Evolutionary conservation across 129 eudicot species (phyloP), one percentile per base, ranked within the genome.

Genomic region (Arctium lappa): DNA sequence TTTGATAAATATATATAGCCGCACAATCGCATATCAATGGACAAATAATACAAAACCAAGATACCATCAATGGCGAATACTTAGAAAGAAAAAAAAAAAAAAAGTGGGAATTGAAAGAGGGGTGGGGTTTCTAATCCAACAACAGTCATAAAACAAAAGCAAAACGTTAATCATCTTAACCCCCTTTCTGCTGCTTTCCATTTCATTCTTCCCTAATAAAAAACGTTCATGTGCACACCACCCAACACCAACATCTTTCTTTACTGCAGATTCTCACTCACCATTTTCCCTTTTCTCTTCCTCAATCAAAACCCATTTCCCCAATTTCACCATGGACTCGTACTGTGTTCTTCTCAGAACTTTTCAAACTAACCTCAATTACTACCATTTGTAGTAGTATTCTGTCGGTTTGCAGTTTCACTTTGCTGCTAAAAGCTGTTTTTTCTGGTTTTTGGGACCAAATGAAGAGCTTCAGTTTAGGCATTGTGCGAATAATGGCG

Each of bases 211-310:
- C 30, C n/a, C 74, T n/a, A 48, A 50, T 69, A 50, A 83, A 71
- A 75, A 75, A 76, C 75, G 75, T 85, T 85, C 85, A 86, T 86
- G 86, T 86, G 88, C 88, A 86, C 88, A 76, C 86, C 86, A 77
- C 86, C 88, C 88, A 71, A 85, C 1, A 75, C 77, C 74, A 18
- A 33, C 31, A 18, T 9, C 33, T 65, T 6, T 15, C 4, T 1
- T 13, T 73, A 69, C 37, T 53, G 32, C 81, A 75, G 46, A 44
- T 69, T 48, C 66, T 71, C 38, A 69, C 79, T 80, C 85, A 16
- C 48, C 69, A 33, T 36, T 48, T 62, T n/a, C 27, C 72, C 13
- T 63, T 56, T 66, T 53, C 50, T 37, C 50, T 42, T 29, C 37
- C 76, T 32, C 81, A 1, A 74, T 46, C 13, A 65, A 44, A 78